Evolutionary conservation across 495 filamentous ascomycete species (phyloP), one percentile per base, ranked within the genome.

Genomic region (Neurospora sp.): DNA sequence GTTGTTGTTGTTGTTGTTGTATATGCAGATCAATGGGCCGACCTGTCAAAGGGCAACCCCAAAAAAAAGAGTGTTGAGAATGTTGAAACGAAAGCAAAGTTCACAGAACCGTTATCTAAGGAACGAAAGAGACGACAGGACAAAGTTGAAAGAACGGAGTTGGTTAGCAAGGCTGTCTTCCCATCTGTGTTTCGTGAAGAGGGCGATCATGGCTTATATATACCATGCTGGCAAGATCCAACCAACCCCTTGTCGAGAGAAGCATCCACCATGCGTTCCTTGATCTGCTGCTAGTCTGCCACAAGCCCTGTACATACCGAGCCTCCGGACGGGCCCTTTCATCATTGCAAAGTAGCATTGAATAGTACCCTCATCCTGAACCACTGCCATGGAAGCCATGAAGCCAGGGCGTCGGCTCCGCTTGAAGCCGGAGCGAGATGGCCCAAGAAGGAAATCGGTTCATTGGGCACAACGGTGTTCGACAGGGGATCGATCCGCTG

Each of bases 71-170:
- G 72, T 74, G 81, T 82, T 17, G 72, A 76, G 77, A 80, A 54
- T 54, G 45, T 54, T 54, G 15, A 28, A 83, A 79, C 70, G 70
- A 74, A 31, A 31, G 54, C 54, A 73, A 78, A 85, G 84, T 85
- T 86, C 83, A 77, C 83, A 82, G 84, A 86, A 86, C 84, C 82
- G 73, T 37, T 77, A 54, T 54, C 45, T 43, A 76, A 72, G 74
- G 78, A 79, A 69, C 74, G 79, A 79, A 76, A 78, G 71, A 83
- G 45, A 19, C 10, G 70, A 69, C 24, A 71, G 34, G 28, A 24
- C 24, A 34, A 70, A 36, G 45, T 31, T 62, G 24, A 62, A 62
- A 62, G 54, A 62, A 31, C 54, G 54, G 28, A 62, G 54, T 54
- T 62, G 54, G 13, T 62, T 62, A 31, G 54, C 54, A 17, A 9